These are phyloP conservation scores for Pseudohyphozyma bogoriensis DNA, from an alignment of 768 basidiomycete genomes.

Conservation along the genomic window DNA sequence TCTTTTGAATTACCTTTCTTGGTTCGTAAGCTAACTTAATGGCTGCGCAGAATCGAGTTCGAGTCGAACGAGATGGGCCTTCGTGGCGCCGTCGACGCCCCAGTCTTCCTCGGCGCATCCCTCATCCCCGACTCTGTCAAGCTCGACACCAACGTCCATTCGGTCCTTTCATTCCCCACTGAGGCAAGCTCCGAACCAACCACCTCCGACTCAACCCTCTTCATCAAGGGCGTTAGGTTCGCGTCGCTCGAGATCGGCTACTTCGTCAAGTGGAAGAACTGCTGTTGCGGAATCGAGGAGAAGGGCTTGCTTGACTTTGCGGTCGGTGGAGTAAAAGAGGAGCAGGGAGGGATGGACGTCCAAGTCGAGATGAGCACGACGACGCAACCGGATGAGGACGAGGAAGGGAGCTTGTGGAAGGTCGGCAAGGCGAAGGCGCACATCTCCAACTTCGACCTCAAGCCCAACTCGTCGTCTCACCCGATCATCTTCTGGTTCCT, in stretches of 20 bases:
- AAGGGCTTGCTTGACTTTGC: conserved; percentile 21
- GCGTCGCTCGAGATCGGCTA: conserved; percentile 19
- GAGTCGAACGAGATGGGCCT: neutral
- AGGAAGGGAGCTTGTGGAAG: neutral
- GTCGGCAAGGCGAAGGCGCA: neutral
- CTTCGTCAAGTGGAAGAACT: conserved; percentile 4
- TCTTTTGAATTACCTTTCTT: too few species aligned
- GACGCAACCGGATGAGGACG: neutral
- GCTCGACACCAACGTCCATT: conserved; percentile 4
- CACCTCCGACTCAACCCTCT: neutral
- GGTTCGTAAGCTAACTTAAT: neutral
- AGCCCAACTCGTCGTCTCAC: conserved; percentile 8
- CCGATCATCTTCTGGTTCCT: conserved; percentile 5
- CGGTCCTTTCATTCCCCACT: neutral
- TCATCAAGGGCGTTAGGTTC: conserved; percentile 8
- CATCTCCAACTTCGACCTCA: conserved; percentile 3
- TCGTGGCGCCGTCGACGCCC: conserved; percentile 22
- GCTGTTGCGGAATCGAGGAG: conserved; percentile 9
- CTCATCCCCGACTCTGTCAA: conserved; percentile 13
- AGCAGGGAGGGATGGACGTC: neutral
- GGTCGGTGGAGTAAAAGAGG: conserved; percentile 1
- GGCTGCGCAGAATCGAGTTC: conserved; percentile 9
- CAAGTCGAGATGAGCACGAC: neutral
- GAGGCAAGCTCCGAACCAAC: neutral
- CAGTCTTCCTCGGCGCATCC: conserved; percentile 14